phyloP scores from a whole-genome alignment of 257 asterid genomes.

The Solanum neorickii region DNA sequence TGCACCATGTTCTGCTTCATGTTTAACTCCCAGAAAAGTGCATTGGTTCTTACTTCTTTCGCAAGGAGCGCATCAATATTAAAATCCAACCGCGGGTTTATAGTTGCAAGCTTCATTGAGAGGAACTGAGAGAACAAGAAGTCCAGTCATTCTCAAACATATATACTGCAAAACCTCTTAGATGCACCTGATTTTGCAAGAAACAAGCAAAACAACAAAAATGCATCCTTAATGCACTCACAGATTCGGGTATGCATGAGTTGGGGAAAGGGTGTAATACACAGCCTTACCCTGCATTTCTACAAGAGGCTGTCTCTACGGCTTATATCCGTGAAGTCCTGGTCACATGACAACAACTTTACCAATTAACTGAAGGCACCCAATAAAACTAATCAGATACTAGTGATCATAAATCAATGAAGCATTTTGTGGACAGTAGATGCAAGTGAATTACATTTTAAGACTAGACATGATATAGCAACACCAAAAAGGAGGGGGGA shows the following conservation, averaged over 20 bases:
- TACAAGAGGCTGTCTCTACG: no score
- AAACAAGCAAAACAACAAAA: background rate
- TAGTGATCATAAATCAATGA: background rate
- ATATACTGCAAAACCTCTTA: background rate
- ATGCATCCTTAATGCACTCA: no score
- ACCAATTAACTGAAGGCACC: no score
- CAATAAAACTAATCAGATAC: background rate
- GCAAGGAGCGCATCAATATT: constrained; percentile 59
- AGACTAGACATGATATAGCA: background rate
- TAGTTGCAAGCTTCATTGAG: constrained; percentile 96
- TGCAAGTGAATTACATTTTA: background rate
- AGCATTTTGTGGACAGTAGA: background rate
- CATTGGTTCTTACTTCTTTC: constrained; percentile 58
- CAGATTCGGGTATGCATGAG: no score
- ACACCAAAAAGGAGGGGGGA: background rate
- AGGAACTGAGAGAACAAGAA: constrained; percentile 51
- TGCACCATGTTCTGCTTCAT: background rate
- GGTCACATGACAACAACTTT: no score
- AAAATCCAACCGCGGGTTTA: constrained; percentile 63
- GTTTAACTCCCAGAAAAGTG: background rate
- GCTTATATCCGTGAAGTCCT: no score
- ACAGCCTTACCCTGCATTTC: no score
- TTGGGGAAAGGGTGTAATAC: no score
- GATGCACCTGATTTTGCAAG: background rate
- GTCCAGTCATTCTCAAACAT: background rate